These are phyloP conservation scores for Pyrenochaeta sp. DNA, from an alignment of 2,329 filamentous ascomycete species.

Conservation along the genomic window DNA sequence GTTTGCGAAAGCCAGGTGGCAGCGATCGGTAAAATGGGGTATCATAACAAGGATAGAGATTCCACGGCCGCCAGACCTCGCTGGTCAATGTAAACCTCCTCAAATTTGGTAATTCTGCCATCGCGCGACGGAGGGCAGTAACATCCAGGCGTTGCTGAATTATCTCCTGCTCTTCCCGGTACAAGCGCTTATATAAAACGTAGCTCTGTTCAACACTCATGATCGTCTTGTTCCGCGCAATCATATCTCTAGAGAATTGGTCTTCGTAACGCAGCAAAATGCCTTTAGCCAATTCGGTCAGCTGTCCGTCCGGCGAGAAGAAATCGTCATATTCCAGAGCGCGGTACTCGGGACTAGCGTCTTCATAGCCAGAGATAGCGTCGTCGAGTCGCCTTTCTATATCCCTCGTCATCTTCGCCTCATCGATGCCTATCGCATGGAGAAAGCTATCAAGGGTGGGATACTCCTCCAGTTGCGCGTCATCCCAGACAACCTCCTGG, in stretches of 20 bases:
- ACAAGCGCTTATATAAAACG: constrained; percentile 42
- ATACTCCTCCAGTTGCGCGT: constrained; percentile 39
- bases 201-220: constrained; percentile 37
- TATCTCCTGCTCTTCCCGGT: constrained; percentile 44
- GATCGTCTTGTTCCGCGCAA: constrained; percentile 21
- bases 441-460: constrained; percentile 19
- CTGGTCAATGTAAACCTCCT: constrained; percentile 52
- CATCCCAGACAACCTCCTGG: constrained; percentile 54
- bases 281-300: constrained; percentile 27
- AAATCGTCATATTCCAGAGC: constrained; percentile 19
- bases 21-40: constrained; percentile 56
- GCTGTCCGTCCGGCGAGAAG: constrained; percentile 14
- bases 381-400: constrained; percentile 19
- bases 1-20: constrained; percentile 52
- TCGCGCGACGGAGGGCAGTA: constrained; percentile 43
- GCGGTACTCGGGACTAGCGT: constrained; percentile 8
- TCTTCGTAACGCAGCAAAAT: constrained; percentile 23
- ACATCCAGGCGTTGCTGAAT: constrained; percentile 38
- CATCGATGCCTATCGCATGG: constrained; percentile 25
- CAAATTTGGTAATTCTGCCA: constrained; percentile 49
- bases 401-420: constrained; percentile 9
- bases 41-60: constrained; percentile 50
- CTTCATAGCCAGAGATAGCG: constrained; percentile 12
- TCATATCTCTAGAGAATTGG: constrained; percentile 19
- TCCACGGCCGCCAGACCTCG: constrained; percentile 48